Evolutionary conservation across 805 yeast genomes (phyloP), one percentile per base, ranked within the genome.

Genomic region (Lipomyces anomalus): DNA sequence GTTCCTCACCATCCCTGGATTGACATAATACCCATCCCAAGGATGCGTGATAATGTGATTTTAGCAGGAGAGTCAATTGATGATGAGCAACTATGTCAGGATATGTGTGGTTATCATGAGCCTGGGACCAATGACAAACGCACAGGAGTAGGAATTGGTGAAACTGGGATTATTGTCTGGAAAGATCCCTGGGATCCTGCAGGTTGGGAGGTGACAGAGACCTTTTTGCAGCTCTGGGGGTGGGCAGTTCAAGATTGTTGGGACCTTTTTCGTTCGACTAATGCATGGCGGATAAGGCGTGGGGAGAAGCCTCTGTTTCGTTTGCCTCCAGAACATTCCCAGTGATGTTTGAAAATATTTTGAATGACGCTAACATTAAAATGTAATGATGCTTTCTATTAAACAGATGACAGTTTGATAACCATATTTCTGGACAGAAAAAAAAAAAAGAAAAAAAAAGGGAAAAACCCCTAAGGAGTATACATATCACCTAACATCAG

Each of bases 161-260:
- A n/a, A n/a, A n/a, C n/a, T n/a, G 35, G 35, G 35, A 32, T 32
- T 17, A 17, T 32, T 18, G 35, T 32, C 21, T 32, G 35, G 35
- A 32, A 2, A 17, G 18, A 32, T 11, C 35, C 35, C 21, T 32
- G 35, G 35, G 18, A 21, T 21, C 21, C 16, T 18, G 35, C 16
- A 21, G 6, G 11, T 18, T 32, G 35, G 35, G 35, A 32, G 35
- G 35, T 32, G 21, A 32, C 35, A 21, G 35, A 32, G 35, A 21
- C 21, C 35, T 32, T 32, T 32, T 21, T 32, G 35, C 16, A 32
- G 21, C 16, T 17, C 21, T 32, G 35, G 35, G 18, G 18, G 16
- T 32, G 16, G 16, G 21, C 18, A 17, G 16, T 32, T 17, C 35
- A 21, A 6, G 35, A 21, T 21, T 32, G 35, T 11, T 18, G 18